Base-by-base conservation (phyloP, 805 yeast species). In the Schizosaccharomyces japonicus region DNA sequence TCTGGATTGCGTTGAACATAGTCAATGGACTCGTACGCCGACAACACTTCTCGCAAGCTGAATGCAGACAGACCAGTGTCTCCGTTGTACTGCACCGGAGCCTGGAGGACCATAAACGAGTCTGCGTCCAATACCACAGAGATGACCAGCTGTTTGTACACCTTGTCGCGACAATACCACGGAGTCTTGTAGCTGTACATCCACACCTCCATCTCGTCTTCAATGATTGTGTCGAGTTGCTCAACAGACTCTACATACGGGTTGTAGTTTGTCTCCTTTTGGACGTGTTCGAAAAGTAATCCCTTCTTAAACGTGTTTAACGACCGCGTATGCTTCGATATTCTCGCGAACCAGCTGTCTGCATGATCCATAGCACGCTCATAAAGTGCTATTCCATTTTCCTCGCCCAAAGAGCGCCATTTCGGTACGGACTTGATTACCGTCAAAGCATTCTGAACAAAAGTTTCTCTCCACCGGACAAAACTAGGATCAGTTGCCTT, bases 121-220 rank as follows among this genome's bases (percentile, higher is more conserved):
- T 36, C 42, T 5, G 42, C 27, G 23, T 36, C 42, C 23, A 36
- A 23, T 27, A 36, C 23, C 3, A 36, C 42, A 5, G 42, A 36
- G 6, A 36, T 11, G 13, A 36, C 42, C 4, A 36, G 26, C 4
- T 36, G 42, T 21, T 23, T 36, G 42, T 36, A 36, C 4, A 36
- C 23, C 3, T 27, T 25, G 23, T 36, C 23, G n/a, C 42, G 17
- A 23, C 25, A 36, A 27, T 19, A 36, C 42, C 42, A 36, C 17
- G 42, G 42, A 3, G 42, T 36, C 23, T 36, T 36, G 27, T 15
- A 36, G 27, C 27, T 36, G 23, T 36, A 36, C 42, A 36, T 36
- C 42, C 42, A 36, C 15, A 36, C 42, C 23, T 36, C 42, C 6
- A 36, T 36, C n/a, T 36, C 42, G 23, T 36, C 42, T 27, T 36